phyloP scores from a whole-genome alignment of 177 flowering plant species.

The Vitis hybrid region DNA sequence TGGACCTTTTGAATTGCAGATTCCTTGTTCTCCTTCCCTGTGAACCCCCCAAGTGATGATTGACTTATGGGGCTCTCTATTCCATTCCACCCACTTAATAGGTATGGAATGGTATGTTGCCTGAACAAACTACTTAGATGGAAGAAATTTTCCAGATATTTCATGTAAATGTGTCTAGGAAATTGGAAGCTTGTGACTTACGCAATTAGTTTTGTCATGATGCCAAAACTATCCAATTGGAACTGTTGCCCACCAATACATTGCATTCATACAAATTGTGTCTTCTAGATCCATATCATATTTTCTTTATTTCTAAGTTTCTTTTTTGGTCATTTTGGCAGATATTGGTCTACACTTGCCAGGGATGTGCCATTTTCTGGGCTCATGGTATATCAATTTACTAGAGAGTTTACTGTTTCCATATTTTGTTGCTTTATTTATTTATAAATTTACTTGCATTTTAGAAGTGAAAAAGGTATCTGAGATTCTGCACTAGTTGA shows the following conservation, averaged over 20 bases:
- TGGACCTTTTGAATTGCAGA: no score
- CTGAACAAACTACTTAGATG: no score
- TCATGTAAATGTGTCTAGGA: no score
- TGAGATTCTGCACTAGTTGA: no score
- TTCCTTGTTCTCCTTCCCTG: no score
- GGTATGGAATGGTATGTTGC: no score
- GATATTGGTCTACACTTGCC: conserved; percentile 92
- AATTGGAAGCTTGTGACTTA: background rate
- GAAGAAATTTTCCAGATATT: no score
- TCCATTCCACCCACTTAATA: no score
- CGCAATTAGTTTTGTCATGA: background rate
- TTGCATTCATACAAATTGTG: background rate
- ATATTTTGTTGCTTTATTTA: background rate
- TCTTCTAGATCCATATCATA: background rate
- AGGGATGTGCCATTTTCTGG: conserved; percentile 99
- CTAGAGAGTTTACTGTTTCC: background rate
- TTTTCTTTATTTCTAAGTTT: background rate
- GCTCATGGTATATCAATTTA: conserved; percentile 57
- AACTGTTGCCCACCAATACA: background rate
- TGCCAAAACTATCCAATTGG: background rate
- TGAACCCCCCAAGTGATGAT: no score
- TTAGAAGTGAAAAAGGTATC: no score
- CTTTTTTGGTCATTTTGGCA: conserved; percentile 32
- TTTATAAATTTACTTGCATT: background rate
- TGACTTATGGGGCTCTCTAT: no score